Evolutionary conservation across 345 rosid species (phyloP).

Genomic region (Populus davidiana): DNA sequence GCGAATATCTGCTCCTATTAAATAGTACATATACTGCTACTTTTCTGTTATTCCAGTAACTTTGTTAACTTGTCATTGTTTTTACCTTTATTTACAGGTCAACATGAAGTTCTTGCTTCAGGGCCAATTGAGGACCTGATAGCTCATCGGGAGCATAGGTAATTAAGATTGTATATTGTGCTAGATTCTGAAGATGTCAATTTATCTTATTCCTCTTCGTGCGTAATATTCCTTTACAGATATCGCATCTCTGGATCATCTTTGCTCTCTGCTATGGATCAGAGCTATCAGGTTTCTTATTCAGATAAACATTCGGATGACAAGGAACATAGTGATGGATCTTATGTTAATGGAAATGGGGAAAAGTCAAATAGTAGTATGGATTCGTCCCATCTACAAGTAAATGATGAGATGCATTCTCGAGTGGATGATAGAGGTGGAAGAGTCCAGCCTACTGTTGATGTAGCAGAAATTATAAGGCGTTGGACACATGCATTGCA

Average conservation of each 20-base stretch:
- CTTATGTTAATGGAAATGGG: constrained; percentile 29
- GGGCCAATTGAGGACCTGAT: constrained; percentile 98
- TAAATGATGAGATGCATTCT: constrained; percentile 64
- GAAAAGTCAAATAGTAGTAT: constrained; percentile 40
- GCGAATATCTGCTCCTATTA: background rate
- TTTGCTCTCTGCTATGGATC: constrained; percentile 95
- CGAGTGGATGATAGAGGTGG: constrained; percentile 87
- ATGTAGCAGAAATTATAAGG: constrained; percentile 93
- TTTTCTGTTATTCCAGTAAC: background rate
- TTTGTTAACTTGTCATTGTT: background rate
- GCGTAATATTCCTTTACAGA: constrained; percentile 43
- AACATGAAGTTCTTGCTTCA: constrained; percentile 97
- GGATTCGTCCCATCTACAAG: constrained; percentile 43
- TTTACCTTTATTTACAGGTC: constrained; percentile 47
- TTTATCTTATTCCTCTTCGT: constrained; percentile 14
- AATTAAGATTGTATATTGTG: constrained; percentile 14
- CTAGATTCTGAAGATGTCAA: background rate
- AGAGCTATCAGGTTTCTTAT: constrained; percentile 80
- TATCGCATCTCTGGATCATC: constrained; percentile 97
- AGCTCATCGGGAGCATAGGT: constrained; percentile 99
- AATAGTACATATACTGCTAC: background rate
- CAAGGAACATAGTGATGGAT: constrained; percentile 66
- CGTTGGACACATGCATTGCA: constrained; percentile 99
- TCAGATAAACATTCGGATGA: constrained; percentile 62
- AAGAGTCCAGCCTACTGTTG: constrained; percentile 81